Conservation (phyloP, 129 eudicot genomes). For the sunflower (Helianthus annuus) region HanXRQr2.0-SUNRISE NC_035433.2:81805545-81806044, state of each 20-base stretch:
- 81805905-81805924: background rate
- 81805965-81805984: background rate
- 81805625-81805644: background rate
- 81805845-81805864: conserved; percentile 66
- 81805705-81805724: background rate
- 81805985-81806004: background rate
- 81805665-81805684: background rate
- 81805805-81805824: conserved; percentile 74
- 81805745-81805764: background rate
- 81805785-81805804: conserved; percentile 49
- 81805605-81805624: conserved; percentile 13
- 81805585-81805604: conserved; percentile 3
- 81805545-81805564: conserved; percentile 2
- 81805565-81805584: background rate
- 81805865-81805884: conserved; percentile 62
- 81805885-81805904: conserved; percentile 77
- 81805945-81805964: background rate
- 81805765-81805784: conserved; percentile 44
- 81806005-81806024: background rate
- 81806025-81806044: too few species aligned
- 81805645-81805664: background rate
- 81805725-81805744: background rate
- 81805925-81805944: background rate
- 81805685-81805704: background rate
- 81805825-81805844: conserved; percentile 75